A percentile compares a stretch with the other conserved stretches of the same genome.
Evolutionary conservation across 129 eudicot genomes (phyloP).

Genomic region (Ambrosia artemisiifolia): DNA sequence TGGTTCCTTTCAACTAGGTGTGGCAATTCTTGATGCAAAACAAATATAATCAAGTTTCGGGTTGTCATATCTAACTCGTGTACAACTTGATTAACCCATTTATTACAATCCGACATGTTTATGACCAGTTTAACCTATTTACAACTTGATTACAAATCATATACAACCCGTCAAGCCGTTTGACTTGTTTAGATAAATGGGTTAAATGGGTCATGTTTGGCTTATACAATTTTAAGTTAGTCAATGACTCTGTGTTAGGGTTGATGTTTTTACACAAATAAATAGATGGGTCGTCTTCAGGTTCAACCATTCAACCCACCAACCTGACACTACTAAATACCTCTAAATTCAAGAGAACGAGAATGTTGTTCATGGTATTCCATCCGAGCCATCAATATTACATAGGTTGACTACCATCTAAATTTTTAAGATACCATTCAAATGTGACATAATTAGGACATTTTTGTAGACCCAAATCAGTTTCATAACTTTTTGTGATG

Average conservation of each 20-base stretch:
- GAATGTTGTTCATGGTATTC: background rate
- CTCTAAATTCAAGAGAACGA: background rate
- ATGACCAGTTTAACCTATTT: background rate
- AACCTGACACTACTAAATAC: background rate
- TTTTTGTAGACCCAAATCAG: background rate
- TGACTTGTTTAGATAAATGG: background rate
- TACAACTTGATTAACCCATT: background rate
- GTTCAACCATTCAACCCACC: background rate
- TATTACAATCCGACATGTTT: no score
- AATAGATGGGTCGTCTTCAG: background rate
- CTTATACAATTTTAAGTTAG: background rate
- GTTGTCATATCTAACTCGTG: background rate
- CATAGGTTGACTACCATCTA: background rate
- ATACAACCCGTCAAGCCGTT: background rate
- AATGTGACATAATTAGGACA: background rate
- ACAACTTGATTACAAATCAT: background rate
- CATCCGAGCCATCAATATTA: background rate
- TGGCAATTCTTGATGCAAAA: background rate
- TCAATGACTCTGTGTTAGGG: background rate
- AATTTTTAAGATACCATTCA: background rate
- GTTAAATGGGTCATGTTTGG: background rate
- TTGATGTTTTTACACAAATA: background rate
- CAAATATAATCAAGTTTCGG: background rate
- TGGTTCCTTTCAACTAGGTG: background rate
- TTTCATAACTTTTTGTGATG: conserved; percentile 1